Evolutionary conservation across 1,139 yeast species (phyloP).

Genomic region (Yamadazyma oceani): DNA sequence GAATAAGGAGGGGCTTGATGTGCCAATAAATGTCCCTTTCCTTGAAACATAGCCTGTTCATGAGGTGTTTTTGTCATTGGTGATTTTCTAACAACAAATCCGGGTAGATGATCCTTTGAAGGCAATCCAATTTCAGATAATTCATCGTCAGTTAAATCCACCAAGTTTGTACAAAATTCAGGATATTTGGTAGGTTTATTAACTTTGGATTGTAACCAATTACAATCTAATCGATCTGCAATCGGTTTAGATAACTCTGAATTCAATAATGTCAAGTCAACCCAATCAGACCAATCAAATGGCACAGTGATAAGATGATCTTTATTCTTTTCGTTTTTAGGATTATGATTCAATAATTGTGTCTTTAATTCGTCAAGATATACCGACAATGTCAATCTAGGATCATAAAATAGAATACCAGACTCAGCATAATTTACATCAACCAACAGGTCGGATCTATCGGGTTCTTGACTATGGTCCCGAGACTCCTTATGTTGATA

Average conservation of each 20-base stretch:
- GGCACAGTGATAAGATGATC: conserved; percentile 23
- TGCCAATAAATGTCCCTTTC: conserved; percentile 46
- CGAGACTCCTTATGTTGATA: conserved; percentile 12
- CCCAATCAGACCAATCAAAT: conserved; percentile 36
- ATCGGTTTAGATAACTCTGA: conserved; percentile 21
- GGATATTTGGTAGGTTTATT: conserved; percentile 21
- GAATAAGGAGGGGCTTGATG: conserved; percentile 44
- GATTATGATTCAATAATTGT: conserved; percentile 11
- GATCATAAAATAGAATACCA: conserved; percentile 30
- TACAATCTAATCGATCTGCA: conserved; percentile 24
- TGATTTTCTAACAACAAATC: conserved; percentile 25
- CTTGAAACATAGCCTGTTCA: conserved; percentile 28
- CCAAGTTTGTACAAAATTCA: conserved; percentile 24
- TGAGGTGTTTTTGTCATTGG: conserved; percentile 34
- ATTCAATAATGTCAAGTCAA: conserved; percentile 25
- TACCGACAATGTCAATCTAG: conserved; percentile 36
- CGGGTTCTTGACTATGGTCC: too few species aligned
- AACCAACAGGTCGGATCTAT: too few species aligned
- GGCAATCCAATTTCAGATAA: conserved; percentile 22
- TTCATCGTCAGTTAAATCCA: conserved; percentile 21
- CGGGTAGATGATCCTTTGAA: conserved; percentile 21
- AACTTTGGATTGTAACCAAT: conserved; percentile 19
- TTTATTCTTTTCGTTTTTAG: conserved; percentile 12
- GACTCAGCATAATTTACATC: conserved; percentile 18
- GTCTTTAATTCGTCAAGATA: conserved; percentile 26